Evolutionary conservation across 352 stramenopile genomes (phyloP).

Genomic region (Phytophthora kernoviae): DNA sequence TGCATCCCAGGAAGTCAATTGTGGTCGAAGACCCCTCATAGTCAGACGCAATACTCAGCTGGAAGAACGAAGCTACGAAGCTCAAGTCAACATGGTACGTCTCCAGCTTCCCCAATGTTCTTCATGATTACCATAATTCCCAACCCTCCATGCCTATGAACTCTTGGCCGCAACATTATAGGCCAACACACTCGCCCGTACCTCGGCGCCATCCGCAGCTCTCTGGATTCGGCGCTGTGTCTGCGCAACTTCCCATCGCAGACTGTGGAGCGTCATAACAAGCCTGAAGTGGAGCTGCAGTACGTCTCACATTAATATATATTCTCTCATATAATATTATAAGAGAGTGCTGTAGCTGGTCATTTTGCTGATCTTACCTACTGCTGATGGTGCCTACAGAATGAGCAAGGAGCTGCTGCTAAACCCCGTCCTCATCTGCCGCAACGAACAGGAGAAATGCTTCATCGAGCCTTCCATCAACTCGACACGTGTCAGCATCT

Average conservation of each 20-base stretch:
- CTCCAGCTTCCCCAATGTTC: background rate
- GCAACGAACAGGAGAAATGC: slow-evolving; percentile 93
- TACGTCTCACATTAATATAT: slow-evolving; percentile 29
- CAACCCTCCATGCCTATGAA: background rate
- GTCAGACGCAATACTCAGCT: slow-evolving; percentile 21
- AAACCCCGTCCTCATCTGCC: slow-evolving; percentile 94
- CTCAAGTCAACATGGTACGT: slow-evolving; percentile 24
- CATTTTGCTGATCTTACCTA: background rate
- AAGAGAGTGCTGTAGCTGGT: no score
- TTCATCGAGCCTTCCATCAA: slow-evolving; percentile 96
- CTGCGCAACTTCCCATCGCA: slow-evolving; percentile 97
- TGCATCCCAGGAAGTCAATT: background rate
- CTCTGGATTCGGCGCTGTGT: slow-evolving; percentile 92
- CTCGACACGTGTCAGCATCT: slow-evolving; percentile 95
- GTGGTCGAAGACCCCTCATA: slow-evolving; percentile 15
- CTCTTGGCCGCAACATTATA: slow-evolving; percentile 16
- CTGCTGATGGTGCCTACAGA: slow-evolving; percentile 28
- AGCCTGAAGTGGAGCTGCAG: slow-evolving; percentile 94
- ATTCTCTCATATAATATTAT: background rate
- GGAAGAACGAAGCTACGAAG: slow-evolving; percentile 11
- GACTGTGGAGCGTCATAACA: slow-evolving; percentile 96
- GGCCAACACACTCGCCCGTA: slow-evolving; percentile 92
- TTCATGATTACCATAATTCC: background rate
- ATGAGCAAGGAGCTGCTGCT: slow-evolving; percentile 93
- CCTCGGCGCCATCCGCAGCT: slow-evolving; percentile 91